A percentile compares a stretch with the other conserved stretches of the same genome.
Conservation (phyloP, 805 yeast genomes). For the Spathaspora girioi region DNA sequence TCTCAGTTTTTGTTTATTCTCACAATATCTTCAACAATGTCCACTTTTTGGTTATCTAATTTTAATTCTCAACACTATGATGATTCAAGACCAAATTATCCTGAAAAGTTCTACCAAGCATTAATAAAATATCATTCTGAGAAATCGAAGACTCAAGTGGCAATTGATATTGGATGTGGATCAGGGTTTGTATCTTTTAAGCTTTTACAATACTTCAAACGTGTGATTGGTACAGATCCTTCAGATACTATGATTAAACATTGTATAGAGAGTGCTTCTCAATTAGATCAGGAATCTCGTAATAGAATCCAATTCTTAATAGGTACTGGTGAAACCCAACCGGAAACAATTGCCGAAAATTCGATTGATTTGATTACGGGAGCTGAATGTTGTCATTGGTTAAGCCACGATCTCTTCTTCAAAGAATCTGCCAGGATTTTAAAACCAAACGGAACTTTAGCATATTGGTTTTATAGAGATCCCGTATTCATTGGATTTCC, state of each 20-base stretch:
- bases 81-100: slow-evolving; percentile 65
- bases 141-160: slow-evolving; percentile 10
- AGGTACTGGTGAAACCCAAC: slow-evolving; percentile 25
- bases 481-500: slow-evolving; percentile 54
- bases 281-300: slow-evolving; percentile 6
- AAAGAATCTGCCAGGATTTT: slow-evolving; percentile 46
- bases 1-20: neutral
- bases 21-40: slow-evolving; percentile 37
- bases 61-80: slow-evolving; percentile 55
- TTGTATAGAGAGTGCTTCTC: slow-evolving; percentile 15
- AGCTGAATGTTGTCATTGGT: slow-evolving; percentile 92
- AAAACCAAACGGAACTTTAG: slow-evolving; percentile 62
- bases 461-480: slow-evolving; percentile 79
- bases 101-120: slow-evolving; percentile 24
- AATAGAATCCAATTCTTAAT: slow-evolving; percentile 15
- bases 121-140: slow-evolving; percentile 13
- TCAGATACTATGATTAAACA: slow-evolving; percentile 18
- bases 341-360: slow-evolving; percentile 13
- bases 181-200: slow-evolving; percentile 70
- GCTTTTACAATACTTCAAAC: slow-evolving; percentile 40
- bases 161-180: slow-evolving; percentile 78
- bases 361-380: slow-evolving; percentile 65
- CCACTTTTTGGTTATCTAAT: slow-evolving; percentile 53
- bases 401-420: slow-evolving; percentile 54
- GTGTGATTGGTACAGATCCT: slow-evolving; percentile 58